Percentiles rank a stretch among this genome's conserved stretches.
These are phyloP conservation scores for Coniosporium apollinis DNA, from an alignment of 495 filamentous ascomycete genomes.

Conservation along the genomic window DNA sequence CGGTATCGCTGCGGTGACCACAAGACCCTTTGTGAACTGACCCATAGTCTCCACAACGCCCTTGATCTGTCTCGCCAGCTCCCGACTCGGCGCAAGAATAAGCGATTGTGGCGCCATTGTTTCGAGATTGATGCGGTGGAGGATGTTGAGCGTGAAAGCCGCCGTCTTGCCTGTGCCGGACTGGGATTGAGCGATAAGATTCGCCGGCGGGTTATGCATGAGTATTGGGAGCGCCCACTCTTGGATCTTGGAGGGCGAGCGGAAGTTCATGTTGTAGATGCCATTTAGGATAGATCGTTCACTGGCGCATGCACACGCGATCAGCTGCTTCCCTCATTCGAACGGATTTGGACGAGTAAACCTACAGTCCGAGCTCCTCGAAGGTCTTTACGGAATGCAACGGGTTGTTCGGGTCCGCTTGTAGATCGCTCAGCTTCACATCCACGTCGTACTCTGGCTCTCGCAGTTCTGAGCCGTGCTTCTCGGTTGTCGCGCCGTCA, in stretches of 20 bases:
- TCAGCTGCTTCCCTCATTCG: conserved; percentile 11
- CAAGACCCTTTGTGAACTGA: conserved; percentile 54
- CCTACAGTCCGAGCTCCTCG: conserved; percentile 71
- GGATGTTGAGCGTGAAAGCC: conserved; percentile 81
- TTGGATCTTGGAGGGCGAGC: conserved; percentile 93
- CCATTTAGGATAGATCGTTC: conserved; percentile 36
- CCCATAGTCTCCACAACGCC: conserved; percentile 69
- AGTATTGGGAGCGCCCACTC: conserved; percentile 82
- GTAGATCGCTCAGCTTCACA: conserved; percentile 79
- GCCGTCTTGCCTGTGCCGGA: conserved; percentile 98
- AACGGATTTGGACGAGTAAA: conserved; percentile 8
- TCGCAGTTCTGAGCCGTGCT: conserved; percentile 34
- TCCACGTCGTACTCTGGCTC: conserved; percentile 69
- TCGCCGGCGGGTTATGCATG: conserved; percentile 61
- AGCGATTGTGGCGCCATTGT: conserved; percentile 67
- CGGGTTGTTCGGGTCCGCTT: conserved; percentile 72
- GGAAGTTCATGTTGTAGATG: conserved; percentile 69
- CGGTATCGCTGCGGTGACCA: conserved; percentile 65
- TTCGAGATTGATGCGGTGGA: conserved; percentile 61
- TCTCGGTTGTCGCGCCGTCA: conserved; percentile 34
- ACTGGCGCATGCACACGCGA: background rate
- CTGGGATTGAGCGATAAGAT: conserved; percentile 95
- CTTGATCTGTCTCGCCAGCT: conserved; percentile 88
- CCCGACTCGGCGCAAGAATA: conserved; percentile 80
- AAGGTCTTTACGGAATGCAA: conserved; percentile 73